Percentiles rank a stretch among this genome's conserved stretches.
phyloP scores from a whole-genome alignment of 2,329 filamentous ascomycete species.

The Akanthomyces muscarius region DNA sequence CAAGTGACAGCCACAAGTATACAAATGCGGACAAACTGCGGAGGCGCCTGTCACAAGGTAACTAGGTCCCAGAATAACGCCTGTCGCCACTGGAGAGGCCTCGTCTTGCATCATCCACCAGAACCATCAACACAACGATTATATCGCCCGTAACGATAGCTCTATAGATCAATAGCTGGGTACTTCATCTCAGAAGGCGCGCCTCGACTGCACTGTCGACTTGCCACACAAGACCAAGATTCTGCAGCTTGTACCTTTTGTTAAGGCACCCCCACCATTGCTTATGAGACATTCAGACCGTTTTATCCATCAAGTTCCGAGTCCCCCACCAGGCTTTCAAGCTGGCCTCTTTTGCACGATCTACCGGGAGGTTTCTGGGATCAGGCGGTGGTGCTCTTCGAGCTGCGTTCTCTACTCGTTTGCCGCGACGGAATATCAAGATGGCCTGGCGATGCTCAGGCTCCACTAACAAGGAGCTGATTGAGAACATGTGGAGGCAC shows the following conservation, averaged over 20 bases:
- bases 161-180: neutral
- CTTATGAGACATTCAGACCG: neutral
- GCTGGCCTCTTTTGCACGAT: slow-evolving; percentile 1
- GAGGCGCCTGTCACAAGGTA: no score
- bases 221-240: neutral
- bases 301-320: neutral
- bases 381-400: slow-evolving; percentile 10
- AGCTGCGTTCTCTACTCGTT: slow-evolving; percentile 2
- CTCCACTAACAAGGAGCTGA: slow-evolving; percentile 65
- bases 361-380: neutral
- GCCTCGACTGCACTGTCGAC: neutral
- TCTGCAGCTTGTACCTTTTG: neutral
- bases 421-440: slow-evolving; percentile 22
- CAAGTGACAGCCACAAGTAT: no score
- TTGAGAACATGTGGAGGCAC: slow-evolving; percentile 71
- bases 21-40: no score
- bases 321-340: neutral
- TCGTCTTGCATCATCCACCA: slow-evolving; percentile 3
- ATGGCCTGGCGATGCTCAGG: slow-evolving; percentile 95
- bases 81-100: neutral
- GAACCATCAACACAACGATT: slow-evolving; percentile 1
- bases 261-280: neutral
- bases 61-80: neutral
- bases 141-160: neutral
- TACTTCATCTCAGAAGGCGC: neutral